These are phyloP conservation scores for Fennellomyces sp. DNA, from an alignment of 371 early-diverging fungal species.

Conservation along the genomic window DNA sequence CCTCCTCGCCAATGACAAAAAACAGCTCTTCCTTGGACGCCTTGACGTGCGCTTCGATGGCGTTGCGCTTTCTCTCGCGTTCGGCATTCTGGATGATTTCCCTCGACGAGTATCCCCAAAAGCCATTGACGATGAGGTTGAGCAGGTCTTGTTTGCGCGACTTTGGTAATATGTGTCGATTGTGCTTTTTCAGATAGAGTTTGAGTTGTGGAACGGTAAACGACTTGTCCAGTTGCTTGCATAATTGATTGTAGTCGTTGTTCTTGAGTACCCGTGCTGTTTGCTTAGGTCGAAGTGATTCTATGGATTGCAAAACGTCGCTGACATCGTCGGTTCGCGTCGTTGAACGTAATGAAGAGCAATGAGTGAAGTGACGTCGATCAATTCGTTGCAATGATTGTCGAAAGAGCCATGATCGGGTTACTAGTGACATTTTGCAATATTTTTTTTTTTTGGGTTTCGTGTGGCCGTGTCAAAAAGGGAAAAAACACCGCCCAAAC, in stretches of 20 bases:
- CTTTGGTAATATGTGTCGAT: not conserved
- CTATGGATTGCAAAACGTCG: conserved; percentile 2
- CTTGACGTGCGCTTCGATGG: conserved; percentile 14
- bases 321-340: no score
- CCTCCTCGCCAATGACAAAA: conserved; percentile 40
- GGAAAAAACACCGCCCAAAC: not conserved
- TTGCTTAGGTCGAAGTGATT: not conserved
- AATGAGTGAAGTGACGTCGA: no score
- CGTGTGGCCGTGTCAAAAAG: not conserved
- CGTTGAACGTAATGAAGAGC: no score
- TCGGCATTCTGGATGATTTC: conserved; percentile 20
- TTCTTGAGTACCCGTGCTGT: not conserved
- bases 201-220: conserved; percentile 31
- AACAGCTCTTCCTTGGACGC: conserved; percentile 30
- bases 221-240: conserved; percentile 11
- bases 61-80: not conserved
- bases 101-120: conserved; percentile 26
- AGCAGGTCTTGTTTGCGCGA: conserved; percentile 9
- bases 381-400: not conserved
- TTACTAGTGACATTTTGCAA: not conserved
- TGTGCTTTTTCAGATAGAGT: conserved; percentile 10
- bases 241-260: conserved; percentile 14
- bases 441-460: no score
- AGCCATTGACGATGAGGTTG: conserved; percentile 16
- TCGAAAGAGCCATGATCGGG: not conserved